Base-by-base conservation (phyloP, 495 filamentous ascomycete genomes). In the Jackrogersella multiformis region DNA sequence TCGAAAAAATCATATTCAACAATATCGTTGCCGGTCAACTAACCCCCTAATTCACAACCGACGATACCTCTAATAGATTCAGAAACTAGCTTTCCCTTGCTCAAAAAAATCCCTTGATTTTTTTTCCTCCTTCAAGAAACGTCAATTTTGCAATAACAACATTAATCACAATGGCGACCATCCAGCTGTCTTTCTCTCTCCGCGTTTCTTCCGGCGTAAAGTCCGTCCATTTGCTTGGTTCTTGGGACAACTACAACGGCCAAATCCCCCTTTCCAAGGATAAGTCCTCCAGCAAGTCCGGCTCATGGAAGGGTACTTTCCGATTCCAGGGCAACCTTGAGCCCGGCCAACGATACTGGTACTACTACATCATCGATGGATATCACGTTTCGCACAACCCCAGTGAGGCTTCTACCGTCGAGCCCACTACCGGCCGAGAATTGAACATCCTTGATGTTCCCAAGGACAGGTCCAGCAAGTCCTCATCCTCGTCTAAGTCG, bases 331-430 rank as follows among this genome's bases (percentile, higher is more conserved):
- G 88, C 76, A 90, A 91, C 61, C 85, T 97, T 55, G 87, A 93
- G 82, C 83, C 91, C 56, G 92, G 94, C 61, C 85, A 89, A 73
- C 89, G 95, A 70, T 98, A 97, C 89, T 99, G 96, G 95, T 99
- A 98, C 88, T 99, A 99, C 86, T 99, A 97, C 85, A 97, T 99
- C 90, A 96, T 98, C 81, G 95, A 99, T 75, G 95, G 95, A 62
- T 97, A 97, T 88, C 94, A 97, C 79, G 90, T 97, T 77, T 94
- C 95, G 46, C 94, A 98, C 84, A 95, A 99, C 81, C 95, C 96
- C 51, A 92, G 92, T 73, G 87, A 91, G 75, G 86, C 90, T 59
- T 92, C 89, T 76, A 96, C 92, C 79, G 89, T 90, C 74, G 95
- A 99, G 84, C 94, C 95, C 71, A 98, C 94, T 73, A 97, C 96